Evolutionary conservation across 2,329 filamentous ascomycete genomes (phyloP).

Genomic region (Epicoccum nigrum): DNA sequence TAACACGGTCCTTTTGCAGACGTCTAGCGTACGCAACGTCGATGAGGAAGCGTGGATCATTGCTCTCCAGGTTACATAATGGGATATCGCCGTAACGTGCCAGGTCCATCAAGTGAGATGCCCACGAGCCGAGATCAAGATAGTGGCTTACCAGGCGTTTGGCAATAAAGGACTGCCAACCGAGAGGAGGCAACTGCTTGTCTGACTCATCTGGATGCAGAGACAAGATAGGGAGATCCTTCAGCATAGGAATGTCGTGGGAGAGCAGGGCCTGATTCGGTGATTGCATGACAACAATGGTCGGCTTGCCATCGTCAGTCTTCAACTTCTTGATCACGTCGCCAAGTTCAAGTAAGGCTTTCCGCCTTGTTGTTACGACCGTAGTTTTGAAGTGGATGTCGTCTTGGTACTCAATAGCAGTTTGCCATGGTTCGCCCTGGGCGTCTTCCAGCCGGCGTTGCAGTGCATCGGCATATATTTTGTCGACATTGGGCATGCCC

Average conservation of each 20-base stretch:
- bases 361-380: constrained; percentile 87
- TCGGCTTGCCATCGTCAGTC: constrained; percentile 79
- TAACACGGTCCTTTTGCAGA: constrained; percentile 87
- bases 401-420: constrained; percentile 85
- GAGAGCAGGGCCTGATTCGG: constrained; percentile 80
- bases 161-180: constrained; percentile 90
- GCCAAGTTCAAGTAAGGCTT: constrained; percentile 84
- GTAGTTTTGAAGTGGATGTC: constrained; percentile 83
- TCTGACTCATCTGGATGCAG: constrained; percentile 84
- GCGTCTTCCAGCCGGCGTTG: constrained; percentile 69
- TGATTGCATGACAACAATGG: constrained; percentile 89
- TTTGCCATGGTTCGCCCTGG: constrained; percentile 74
- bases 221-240: constrained; percentile 81
- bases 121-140: constrained; percentile 89
- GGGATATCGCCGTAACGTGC: constrained; percentile 93
- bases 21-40: constrained; percentile 93
- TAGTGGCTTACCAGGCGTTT: constrained; percentile 88
- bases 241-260: constrained; percentile 82
- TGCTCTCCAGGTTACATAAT: constrained; percentile 91
- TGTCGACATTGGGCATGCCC: constrained; percentile 87
- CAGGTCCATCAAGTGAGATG: constrained; percentile 84
- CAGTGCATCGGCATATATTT: constrained; percentile 81
- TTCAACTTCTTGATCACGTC: constrained; percentile 90
- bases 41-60: constrained; percentile 93
- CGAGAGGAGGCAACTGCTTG: constrained; percentile 85